phyloP scores from a whole-genome alignment of 2,329 filamentous ascomycete species.

The Fusarium oligoseptatum region DNA sequence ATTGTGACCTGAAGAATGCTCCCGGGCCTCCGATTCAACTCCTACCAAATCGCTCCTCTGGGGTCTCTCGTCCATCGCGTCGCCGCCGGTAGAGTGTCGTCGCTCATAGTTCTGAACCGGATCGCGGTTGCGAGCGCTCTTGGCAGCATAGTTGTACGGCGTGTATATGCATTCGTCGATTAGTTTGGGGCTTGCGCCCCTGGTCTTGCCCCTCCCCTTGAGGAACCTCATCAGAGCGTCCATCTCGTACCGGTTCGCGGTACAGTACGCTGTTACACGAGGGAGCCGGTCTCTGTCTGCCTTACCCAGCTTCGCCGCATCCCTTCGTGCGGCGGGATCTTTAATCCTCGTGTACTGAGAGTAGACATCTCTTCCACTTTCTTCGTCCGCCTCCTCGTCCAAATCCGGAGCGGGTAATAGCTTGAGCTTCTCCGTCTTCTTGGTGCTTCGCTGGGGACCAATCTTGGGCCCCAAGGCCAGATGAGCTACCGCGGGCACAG shows the following conservation, averaged over 20 bases:
- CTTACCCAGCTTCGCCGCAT: slow-evolving; percentile 93
- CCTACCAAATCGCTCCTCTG: slow-evolving; percentile 72
- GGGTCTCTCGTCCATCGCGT: slow-evolving; percentile 57
- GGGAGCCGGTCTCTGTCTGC: slow-evolving; percentile 90
- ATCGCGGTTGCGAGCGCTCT: slow-evolving; percentile 51
- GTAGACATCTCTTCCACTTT: slow-evolving; percentile 95
- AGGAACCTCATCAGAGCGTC: slow-evolving; percentile 91
- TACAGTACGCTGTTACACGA: slow-evolving; percentile 96
- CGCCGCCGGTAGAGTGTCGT: slow-evolving; percentile 81
- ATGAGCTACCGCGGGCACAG: slow-evolving; percentile 53
- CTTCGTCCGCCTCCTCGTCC: slow-evolving; percentile 84
- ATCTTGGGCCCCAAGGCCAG: slow-evolving; percentile 73
- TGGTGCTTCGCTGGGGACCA: slow-evolving; percentile 93
- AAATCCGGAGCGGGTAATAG: slow-evolving; percentile 92
- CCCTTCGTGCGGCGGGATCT: slow-evolving; percentile 90
- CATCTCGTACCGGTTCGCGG: slow-evolving; percentile 90
- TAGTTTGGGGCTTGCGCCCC: slow-evolving; percentile 87
- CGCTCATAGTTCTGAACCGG: slow-evolving; percentile 69
- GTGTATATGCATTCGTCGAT: slow-evolving; percentile 99
- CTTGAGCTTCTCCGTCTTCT: slow-evolving; percentile 97
- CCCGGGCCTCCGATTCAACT: slow-evolving; percentile 47
- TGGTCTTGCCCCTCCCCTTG: slow-evolving; percentile 83
- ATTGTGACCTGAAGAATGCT: slow-evolving; percentile 46
- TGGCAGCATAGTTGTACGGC: slow-evolving; percentile 81
- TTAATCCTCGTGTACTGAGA: slow-evolving; percentile 98